Evolutionary conservation across 176 grass and related monocot species (phyloP), one percentile per base, ranked within the genome.

Genomic region (Ampelocalamus luodianensis): DNA sequence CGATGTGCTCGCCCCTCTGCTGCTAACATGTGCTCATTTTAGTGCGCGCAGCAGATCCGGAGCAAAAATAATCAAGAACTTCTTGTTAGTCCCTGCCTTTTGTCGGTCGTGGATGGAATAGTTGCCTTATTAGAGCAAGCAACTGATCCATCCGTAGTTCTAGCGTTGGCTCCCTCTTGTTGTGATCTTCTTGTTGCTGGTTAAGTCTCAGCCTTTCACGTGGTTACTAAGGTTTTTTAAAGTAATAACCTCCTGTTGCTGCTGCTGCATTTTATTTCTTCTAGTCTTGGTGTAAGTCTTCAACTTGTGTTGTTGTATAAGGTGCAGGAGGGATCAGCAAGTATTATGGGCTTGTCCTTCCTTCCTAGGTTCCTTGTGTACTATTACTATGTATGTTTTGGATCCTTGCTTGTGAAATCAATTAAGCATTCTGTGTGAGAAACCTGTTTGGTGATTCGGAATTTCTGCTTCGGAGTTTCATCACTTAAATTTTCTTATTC

Each of bases 11-110:
- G 4, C 32, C 62, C 77, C 83, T 76, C 80, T 91, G 75, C 76
- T 90, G 80, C 89, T 87, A 74, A 4, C 49, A 6, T n/a, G 74
- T 16, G 79, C 85, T 87, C 58, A n/a, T 87, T 87, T 87, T 83
- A 83, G 50, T 83, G 84, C 72, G 40, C 83, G 84, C 84, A 48
- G 72, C 72, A 72, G 73, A 78, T 8, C 37, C 5, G 22, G 72
- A 10, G 34, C 42, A 15, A 61, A 61, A 79, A 65, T 46, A 58
- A 84, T 34, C 66, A 68, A 0, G 22, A 51, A 49, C 50, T 34
- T 77, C 32, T 64, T 50, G 6, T 63, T 58, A 6, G 5, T 67
- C 15, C 77, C 6, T 12, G 0, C 51, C 17, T 36, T 34, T 4
- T 36, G 17, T 29, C n/a, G n/a, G 22, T 26, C 56, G 2, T 20